Evolutionary conservation across 2,329 filamentous ascomycete species (phyloP).

Genomic region (Fusarium hainanense): DNA sequence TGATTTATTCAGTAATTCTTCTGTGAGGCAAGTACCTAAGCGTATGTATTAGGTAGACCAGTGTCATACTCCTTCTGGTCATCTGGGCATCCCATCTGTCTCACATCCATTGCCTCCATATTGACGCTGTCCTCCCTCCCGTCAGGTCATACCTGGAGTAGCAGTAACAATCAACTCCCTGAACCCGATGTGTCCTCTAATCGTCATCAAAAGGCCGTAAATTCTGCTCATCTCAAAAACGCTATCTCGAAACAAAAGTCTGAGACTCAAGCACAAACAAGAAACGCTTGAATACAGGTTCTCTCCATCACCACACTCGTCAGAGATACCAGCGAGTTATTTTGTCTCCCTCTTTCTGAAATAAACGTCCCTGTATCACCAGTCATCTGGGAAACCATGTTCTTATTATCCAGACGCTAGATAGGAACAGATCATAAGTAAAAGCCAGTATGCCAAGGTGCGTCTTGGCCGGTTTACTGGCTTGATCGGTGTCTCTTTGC

Average conservation of each 20-base stretch:
- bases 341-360: neutral
- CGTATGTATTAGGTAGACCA: neutral
- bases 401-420: neutral
- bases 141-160: neutral
- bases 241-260: neutral
- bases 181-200: neutral
- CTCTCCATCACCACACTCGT: neutral
- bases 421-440: neutral
- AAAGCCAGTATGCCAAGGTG: no score
- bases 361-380: neutral
- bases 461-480: constrained; percentile 4
- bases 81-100: neutral
- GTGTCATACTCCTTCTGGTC: neutral
- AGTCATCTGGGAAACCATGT: neutral
- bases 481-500: constrained; percentile 43
- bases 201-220: constrained; percentile 13
- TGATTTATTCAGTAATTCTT: neutral
- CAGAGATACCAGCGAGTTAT: neutral
- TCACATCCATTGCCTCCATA: neutral
- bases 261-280: neutral
- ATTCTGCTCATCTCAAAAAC: neutral
- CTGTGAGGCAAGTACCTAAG: neutral
- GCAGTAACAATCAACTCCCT: constrained; percentile 5
- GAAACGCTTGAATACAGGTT: constrained; percentile 1
- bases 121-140: neutral